Percentiles rank a stretch among this genome's conserved stretches.
Conservation (phyloP, 257 asterid genomes). For the Solanum clarkiae region DNA sequence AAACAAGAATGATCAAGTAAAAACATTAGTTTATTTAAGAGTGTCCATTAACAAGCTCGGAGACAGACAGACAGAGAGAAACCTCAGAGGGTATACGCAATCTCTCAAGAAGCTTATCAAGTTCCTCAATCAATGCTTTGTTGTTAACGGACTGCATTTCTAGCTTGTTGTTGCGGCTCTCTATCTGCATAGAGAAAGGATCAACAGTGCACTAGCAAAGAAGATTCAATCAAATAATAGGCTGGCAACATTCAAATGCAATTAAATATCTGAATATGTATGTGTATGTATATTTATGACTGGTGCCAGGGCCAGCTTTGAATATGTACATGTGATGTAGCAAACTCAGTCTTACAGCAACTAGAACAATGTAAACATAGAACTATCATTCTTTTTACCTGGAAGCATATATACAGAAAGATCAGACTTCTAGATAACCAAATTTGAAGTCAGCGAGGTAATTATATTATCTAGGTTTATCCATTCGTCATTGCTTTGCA, state of each 20-base stretch:
- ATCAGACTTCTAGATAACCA: background rate
- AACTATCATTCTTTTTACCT: background rate
- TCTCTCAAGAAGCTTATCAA: slow-evolving; percentile 84
- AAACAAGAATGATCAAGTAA: slow-evolving; percentile 5
- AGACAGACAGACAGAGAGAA: background rate
- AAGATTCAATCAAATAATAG: background rate
- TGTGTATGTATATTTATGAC: background rate
- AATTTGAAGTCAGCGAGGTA: background rate
- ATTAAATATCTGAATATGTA: background rate
- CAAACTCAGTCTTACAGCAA: background rate
- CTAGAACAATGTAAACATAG: background rate
- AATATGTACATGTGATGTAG: background rate
- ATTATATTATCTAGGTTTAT: background rate
- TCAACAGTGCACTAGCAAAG: slow-evolving; percentile 10
- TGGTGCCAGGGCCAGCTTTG: background rate
- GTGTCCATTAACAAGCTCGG: background rate
- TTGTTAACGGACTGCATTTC: slow-evolving; percentile 96
- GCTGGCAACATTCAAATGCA: background rate
- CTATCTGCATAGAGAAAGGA: slow-evolving; percentile 58
- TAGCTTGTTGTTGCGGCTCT: slow-evolving; percentile 85
- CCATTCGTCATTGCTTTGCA: background rate
- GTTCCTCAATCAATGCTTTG: slow-evolving; percentile 79
- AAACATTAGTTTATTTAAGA: background rate
- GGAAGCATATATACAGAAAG: background rate
- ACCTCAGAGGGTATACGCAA: slow-evolving; percentile 84